Evolutionary conservation across 1,284 basidiomycete species (phyloP).

Genomic region (Sparassis latifolia): DNA sequence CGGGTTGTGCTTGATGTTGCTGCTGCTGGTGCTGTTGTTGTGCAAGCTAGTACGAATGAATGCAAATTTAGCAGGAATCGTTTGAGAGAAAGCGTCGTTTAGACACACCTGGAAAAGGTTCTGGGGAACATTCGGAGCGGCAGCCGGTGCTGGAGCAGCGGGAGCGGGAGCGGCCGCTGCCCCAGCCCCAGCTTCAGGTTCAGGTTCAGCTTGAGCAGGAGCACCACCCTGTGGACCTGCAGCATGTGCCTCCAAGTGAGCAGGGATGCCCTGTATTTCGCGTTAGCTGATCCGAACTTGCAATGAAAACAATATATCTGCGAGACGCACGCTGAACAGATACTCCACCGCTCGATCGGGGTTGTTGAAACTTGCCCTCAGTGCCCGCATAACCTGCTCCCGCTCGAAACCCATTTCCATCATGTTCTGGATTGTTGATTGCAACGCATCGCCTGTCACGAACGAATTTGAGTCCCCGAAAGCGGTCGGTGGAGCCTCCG

Average conservation of each 20-base stretch:
- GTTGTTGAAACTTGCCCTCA: slow-evolving; percentile 96
- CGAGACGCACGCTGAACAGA: slow-evolving; percentile 75
- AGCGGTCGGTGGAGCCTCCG: slow-evolving; percentile 30
- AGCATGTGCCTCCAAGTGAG: slow-evolving; percentile 47
- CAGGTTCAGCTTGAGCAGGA: slow-evolving; percentile 28
- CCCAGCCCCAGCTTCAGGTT: too few species aligned
- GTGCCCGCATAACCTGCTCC: slow-evolving; percentile 80
- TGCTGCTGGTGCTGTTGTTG: slow-evolving; percentile 70
- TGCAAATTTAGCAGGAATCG: neutral
- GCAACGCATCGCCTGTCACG: slow-evolving; percentile 70
- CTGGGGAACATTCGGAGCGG: slow-evolving; percentile 38
- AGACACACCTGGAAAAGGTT: slow-evolving; percentile 70
- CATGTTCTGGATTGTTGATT: slow-evolving; percentile 77
- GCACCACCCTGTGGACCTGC: slow-evolving; percentile 27
- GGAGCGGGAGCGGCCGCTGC: slow-evolving; percentile 29
- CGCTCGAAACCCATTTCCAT: slow-evolving; percentile 93
- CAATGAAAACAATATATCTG: slow-evolving; percentile 4
- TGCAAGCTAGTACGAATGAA: slow-evolving; percentile 42
- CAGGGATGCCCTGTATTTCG: slow-evolving; percentile 67
- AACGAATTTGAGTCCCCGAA: slow-evolving; percentile 52
- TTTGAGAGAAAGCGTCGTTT: slow-evolving; percentile 2
- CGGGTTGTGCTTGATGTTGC: slow-evolving; percentile 35
- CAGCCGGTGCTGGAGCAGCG: slow-evolving; percentile 25
- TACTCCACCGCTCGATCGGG: slow-evolving; percentile 98
- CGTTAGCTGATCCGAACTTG: too few species aligned